Evolutionary conservation across 2,329 filamentous ascomycete species (phyloP).

Genomic region (Immersiporthe knoxdaviesiana): DNA sequence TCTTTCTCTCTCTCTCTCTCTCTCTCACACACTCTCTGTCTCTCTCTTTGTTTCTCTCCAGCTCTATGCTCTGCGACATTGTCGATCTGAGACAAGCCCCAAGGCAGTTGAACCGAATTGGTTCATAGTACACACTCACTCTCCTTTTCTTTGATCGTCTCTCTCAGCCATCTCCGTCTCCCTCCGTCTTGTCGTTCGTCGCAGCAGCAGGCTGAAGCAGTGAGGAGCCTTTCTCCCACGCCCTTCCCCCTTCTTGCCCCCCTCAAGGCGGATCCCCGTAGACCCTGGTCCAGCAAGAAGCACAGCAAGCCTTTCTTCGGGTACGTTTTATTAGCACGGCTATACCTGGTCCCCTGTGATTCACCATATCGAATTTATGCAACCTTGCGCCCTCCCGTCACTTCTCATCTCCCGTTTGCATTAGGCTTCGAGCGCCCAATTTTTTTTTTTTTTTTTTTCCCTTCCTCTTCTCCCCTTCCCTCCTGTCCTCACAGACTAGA

Average conservation of each 20-base stretch:
- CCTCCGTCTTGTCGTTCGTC: background rate
- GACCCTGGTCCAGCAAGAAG: background rate
- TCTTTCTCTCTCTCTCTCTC: background rate
- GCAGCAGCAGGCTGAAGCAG: slow-evolving; percentile 3
- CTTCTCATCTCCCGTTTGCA: slow-evolving; percentile 5
- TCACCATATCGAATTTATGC: slow-evolving; percentile 13
- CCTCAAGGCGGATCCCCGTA: background rate
- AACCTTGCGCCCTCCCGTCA: slow-evolving; percentile 4
- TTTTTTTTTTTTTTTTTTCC: background rate
- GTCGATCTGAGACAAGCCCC: background rate
- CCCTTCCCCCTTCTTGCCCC: background rate
- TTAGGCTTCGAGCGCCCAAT: background rate
- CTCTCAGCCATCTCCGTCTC: background rate
- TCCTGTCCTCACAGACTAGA: background rate
- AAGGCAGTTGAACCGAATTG: background rate
- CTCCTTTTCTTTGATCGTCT: background rate
- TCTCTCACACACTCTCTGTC: background rate
- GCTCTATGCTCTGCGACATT: background rate
- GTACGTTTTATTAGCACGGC: slow-evolving; percentile 5
- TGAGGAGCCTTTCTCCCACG: background rate
- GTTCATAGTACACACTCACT: background rate
- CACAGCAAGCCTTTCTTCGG: background rate
- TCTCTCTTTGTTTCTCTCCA: background rate
- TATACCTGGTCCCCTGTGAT: slow-evolving; percentile 12
- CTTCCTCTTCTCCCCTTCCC: background rate